Evolutionary conservation across 2,329 filamentous ascomycete species (phyloP), one percentile per base, ranked within the genome.

Genomic region (Ceratocystis smalleyi): DNA sequence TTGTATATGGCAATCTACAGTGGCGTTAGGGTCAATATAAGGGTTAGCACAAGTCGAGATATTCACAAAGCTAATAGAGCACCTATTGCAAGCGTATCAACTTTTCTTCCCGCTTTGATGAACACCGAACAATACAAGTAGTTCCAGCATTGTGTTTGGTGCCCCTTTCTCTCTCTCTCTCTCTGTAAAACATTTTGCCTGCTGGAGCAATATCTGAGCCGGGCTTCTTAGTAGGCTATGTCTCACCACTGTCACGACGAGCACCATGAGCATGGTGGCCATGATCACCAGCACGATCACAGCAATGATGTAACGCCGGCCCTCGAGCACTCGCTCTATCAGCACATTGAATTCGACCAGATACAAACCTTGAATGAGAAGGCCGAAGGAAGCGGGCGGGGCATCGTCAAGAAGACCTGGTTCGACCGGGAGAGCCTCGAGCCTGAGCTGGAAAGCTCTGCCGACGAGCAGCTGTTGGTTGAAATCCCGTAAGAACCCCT

Each of bases 381-480:
- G 10, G 73, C 75, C 15, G 76, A 83, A 6, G 82, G 85, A 66
- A 81, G 85, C 0, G 94, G 91, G 19, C 82, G 83, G 69, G 83
- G 82, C 1, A 81, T 97, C 35, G 83, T 95, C 43, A 85, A 90
- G 76, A 99, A 99, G 79, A 89, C 91, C 64, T 99, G 91, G 91
- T 81, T 82, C 5, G 86, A 97, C 75, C 80, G 94, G 64, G 74
- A 96, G 67, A 74, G 83, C 17, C 74, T 80, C 2, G 77, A 83
- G 69, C 89, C 91, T 0, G 88, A 95, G 75, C 80, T 99, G 35
- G 83, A 81, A 70, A 96, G 90, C 71, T 89, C 95, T 72, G 85
- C 86, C 0, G 94, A 97, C 73, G 91, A 96, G 77, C 91, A 99
- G 77, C 75, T 99, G n/a, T 77, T 99, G 64, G 89, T 99, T 80